Conservation (phyloP, 169 alveolate genomes). For the Perkinsus marinus region DNA sequence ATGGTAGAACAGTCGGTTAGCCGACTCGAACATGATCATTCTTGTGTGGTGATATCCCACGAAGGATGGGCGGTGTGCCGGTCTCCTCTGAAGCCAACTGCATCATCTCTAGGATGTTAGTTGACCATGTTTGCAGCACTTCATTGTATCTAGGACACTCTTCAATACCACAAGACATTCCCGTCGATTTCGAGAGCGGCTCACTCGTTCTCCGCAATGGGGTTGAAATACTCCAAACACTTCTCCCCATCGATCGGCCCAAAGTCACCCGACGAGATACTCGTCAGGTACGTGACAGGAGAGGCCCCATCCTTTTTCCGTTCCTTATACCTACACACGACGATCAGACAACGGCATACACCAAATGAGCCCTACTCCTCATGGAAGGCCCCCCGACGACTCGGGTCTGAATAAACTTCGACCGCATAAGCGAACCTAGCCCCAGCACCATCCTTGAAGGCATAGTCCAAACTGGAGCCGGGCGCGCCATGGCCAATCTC, state of each 20-base stretch:
- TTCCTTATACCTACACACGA: not conserved
- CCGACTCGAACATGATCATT: not conserved
- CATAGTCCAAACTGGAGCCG: not conserved
- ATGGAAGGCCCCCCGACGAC: not conserved
- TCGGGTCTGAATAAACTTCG: not conserved
- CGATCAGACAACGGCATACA: not conserved
- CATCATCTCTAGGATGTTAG: not conserved
- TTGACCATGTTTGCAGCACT: not conserved
- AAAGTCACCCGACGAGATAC: not conserved
- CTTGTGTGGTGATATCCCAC: not conserved
- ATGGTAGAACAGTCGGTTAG: not conserved
- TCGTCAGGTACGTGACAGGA: not conserved
- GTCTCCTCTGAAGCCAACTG: not conserved
- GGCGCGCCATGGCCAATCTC: not conserved
- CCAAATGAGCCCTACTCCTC: not conserved
- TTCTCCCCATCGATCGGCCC: not conserved
- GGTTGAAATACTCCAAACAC: not conserved
- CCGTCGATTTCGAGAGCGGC: too few species aligned
- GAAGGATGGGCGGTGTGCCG: not conserved
- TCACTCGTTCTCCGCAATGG: not conserved
- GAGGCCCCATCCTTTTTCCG: not conserved
- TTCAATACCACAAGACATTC: not conserved
- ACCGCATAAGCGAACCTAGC: not conserved
- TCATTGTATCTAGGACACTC: not conserved
- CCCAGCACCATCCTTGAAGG: not conserved